These are phyloP conservation scores for Drechslerella dactyloides DNA, from an alignment of 2,329 filamentous ascomycete species.

Conservation along the genomic window DNA sequence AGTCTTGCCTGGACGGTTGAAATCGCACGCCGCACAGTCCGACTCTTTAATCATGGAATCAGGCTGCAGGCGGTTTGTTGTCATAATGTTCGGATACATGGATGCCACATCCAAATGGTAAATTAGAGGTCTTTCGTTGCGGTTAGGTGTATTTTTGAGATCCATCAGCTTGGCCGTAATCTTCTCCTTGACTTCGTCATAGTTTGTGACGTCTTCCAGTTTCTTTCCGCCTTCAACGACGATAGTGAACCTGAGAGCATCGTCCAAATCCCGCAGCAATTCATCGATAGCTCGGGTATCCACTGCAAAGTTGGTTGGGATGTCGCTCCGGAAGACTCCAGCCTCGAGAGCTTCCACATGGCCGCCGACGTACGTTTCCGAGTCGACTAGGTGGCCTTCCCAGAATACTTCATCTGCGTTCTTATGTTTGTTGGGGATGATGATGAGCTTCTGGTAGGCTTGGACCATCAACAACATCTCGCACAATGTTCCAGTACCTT, in stretches of 20 bases:
- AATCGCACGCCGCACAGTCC: conserved; percentile 96
- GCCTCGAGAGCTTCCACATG: conserved; percentile 99
- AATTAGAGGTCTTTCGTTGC: conserved; percentile 84
- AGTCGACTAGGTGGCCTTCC: conserved; percentile 94
- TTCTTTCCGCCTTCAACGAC: conserved; percentile 83
- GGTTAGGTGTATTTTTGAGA: conserved; percentile 81
- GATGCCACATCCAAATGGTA: conserved; percentile 98
- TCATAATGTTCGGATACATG: conserved; percentile 99
- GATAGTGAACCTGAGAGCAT: conserved; percentile 85
- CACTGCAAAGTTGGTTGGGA: conserved; percentile 91
- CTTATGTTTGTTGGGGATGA: conserved; percentile 94
- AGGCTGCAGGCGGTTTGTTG: conserved; percentile 93
- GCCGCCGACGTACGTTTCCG: conserved; percentile 96
- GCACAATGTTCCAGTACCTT: conserved; percentile 97
- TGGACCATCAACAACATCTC: conserved; percentile 99
- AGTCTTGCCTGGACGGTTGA: conserved; percentile 95
- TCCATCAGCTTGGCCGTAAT: conserved; percentile 74
- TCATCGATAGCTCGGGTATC: conserved; percentile 89
- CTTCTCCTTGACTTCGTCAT: conserved; percentile 81
- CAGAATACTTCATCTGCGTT: conserved; percentile 91
- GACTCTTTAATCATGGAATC: conserved; percentile 99
- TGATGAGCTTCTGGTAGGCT: conserved; percentile 88
- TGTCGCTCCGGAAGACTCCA: conserved; percentile 93
- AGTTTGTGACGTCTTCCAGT: conserved; percentile 78
- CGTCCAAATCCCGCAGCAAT: conserved; percentile 81